Evolutionary conservation across 208 protist species (phyloP).

Genomic region (Crithidia sp.): DNA sequence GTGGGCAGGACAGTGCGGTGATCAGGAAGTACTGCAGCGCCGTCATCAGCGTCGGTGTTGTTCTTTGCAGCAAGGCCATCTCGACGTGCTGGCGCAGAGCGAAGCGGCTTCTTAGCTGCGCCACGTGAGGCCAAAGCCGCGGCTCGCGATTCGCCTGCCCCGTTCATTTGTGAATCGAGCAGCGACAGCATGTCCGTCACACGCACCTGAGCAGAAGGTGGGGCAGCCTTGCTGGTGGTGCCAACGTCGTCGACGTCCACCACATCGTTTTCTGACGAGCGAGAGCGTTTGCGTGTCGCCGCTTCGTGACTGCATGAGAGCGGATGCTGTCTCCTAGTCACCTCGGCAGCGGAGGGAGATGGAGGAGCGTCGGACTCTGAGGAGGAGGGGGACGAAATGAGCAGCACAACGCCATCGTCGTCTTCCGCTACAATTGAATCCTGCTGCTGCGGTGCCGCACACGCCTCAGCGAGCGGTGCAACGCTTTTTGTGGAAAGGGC

Average conservation of each 20-base stretch:
- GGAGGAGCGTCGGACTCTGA: background rate
- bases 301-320: background rate
- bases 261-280: constrained; percentile 1
- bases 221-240: too few relatives aligned
- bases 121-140: background rate
- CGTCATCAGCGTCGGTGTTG: too few relatives aligned
- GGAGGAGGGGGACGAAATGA: constrained; percentile 11
- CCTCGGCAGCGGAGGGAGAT: background rate
- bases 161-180: constrained; percentile 16
- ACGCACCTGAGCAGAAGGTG: background rate
- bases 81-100: too few relatives aligned
- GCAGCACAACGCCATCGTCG: constrained; percentile 1
- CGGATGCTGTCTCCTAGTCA: background rate
- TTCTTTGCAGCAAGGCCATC: too few relatives aligned
- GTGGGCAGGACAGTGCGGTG: constrained; percentile 26
- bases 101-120: background rate
- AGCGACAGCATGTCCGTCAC: constrained; percentile 19
- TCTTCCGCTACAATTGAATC: background rate
- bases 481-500: too few relatives aligned
- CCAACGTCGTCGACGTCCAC: background rate
- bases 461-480: too few relatives aligned
- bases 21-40: background rate
- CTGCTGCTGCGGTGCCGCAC: background rate
- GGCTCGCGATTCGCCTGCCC: background rate
- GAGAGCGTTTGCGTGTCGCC: constrained; percentile 7